Conservation (phyloP, 371 early-diverging fungal genomes). For the Globomyces sp. region DNA sequence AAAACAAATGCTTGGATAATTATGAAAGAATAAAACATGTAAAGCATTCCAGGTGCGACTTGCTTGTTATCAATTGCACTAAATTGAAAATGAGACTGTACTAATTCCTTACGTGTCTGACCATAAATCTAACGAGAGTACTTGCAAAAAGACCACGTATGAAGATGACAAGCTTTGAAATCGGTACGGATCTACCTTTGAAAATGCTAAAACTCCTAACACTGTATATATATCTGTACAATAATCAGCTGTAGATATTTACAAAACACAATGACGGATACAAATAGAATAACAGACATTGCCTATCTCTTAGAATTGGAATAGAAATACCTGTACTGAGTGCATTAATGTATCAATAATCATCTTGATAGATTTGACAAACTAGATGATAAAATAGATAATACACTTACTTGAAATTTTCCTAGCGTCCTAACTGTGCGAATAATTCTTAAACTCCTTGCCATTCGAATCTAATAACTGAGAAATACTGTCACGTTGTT, state of each 20-base stretch:
- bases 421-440: conserved; percentile 3
- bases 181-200: conserved; percentile 5
- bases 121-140: conserved; percentile 10
- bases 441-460: conserved; percentile 1
- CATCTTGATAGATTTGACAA: conserved; percentile 10
- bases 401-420: neutral
- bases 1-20: conserved; percentile 14
- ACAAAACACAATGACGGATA: conserved; percentile 2
- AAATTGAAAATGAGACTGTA: too few species aligned
- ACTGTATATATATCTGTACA: conserved; percentile 9
- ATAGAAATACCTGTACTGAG: neutral
- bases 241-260: neutral
- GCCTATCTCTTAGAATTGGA: neutral
- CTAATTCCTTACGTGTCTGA: neutral
- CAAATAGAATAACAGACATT: conserved; percentile 10
- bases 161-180: neutral
- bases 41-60: conserved; percentile 16
- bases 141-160: conserved; percentile 10
- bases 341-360: conserved; percentile 8
- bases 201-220: neutral
- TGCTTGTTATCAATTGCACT: neutral
- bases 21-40: neutral
- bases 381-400: neutral
- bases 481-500: too few species aligned
- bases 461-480: neutral